phyloP scores from a whole-genome alignment of 176 grass and related monocot species.

The Zea luxurians region DNA sequence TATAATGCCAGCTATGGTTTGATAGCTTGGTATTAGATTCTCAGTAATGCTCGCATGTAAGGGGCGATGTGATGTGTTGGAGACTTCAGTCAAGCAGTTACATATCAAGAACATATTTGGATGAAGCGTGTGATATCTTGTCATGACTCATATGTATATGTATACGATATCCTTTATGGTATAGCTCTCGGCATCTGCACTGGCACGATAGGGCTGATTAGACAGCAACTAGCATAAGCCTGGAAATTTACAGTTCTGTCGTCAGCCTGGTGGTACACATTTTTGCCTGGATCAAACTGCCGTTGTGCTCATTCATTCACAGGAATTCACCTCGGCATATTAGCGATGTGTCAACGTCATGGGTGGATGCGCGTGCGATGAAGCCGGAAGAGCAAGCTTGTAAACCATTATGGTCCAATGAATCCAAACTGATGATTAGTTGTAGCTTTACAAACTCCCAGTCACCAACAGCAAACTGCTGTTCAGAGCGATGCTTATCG shows the following conservation, averaged over 20 bases:
- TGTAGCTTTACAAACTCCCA: too few species aligned
- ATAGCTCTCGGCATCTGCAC: background rate
- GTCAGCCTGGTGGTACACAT: conserved; percentile 10
- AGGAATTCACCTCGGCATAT: background rate
- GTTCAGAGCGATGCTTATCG: too few species aligned
- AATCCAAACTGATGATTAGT: too few species aligned
- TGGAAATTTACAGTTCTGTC: conserved; percentile 26
- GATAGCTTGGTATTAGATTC: background rate
- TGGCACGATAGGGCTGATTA: background rate
- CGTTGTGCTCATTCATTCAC: background rate
- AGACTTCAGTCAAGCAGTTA: background rate
- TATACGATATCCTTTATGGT: background rate
- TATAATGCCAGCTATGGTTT: background rate
- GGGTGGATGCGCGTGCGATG: background rate
- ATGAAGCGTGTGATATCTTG: background rate
- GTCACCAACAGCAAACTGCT: too few species aligned
- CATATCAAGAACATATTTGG: background rate
- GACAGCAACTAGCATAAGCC: background rate
- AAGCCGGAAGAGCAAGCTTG: too few species aligned
- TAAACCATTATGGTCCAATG: too few species aligned
- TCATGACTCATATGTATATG: background rate
- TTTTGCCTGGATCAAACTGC: background rate
- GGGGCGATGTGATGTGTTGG: background rate
- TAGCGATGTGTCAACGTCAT: background rate
- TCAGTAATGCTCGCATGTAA: background rate